These are phyloP conservation scores for Terana coerulea DNA, from an alignment of 768 basidiomycete genomes.

Conservation along the genomic window DNA sequence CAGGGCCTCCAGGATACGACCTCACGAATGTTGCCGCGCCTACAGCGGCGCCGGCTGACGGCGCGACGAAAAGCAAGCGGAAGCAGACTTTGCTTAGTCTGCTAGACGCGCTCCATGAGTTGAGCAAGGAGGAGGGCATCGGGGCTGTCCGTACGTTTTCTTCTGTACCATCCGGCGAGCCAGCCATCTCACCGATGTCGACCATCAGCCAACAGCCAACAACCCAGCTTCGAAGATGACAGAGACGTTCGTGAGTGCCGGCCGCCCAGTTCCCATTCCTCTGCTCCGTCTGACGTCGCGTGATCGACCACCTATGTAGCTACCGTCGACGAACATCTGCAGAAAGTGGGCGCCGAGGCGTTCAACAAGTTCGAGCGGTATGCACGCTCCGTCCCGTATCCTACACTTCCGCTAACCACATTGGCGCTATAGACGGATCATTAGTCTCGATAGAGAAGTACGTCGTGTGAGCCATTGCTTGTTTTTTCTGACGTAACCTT, in stretches of 20 bases:
- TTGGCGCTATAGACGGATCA: constrained; percentile 44
- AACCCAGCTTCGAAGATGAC: constrained; percentile 58
- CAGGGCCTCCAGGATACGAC: constrained; percentile 8
- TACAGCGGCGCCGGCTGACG: constrained; percentile 3
- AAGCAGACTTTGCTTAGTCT: constrained; percentile 45
- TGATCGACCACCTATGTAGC: constrained; percentile 32
- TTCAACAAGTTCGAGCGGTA: constrained; percentile 65
- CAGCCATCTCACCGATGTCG: constrained; percentile 7
- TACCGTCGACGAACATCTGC: constrained; percentile 66
- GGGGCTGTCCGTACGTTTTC: constrained; percentile 29
- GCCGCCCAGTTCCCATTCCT: no score
- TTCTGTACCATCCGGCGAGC: not conserved
- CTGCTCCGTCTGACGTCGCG: not conserved
- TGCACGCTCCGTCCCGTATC: constrained; percentile 9
- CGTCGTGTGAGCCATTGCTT: not conserved
- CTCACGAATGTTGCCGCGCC: constrained; percentile 13
- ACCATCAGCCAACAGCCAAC: constrained; percentile 34
- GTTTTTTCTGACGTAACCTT: not conserved
- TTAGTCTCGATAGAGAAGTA: constrained; percentile 65
- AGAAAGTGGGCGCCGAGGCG: constrained; percentile 59
- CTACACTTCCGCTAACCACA: constrained; percentile 7
- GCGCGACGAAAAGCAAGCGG: constrained; percentile 25
- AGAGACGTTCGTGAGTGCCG: constrained; percentile 58
- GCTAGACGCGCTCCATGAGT: constrained; percentile 43
- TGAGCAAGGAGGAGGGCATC: constrained; percentile 36